phyloP scores from a whole-genome alignment of 2,329 filamentous ascomycete species.

The Alternaria metachromatica region DNA sequence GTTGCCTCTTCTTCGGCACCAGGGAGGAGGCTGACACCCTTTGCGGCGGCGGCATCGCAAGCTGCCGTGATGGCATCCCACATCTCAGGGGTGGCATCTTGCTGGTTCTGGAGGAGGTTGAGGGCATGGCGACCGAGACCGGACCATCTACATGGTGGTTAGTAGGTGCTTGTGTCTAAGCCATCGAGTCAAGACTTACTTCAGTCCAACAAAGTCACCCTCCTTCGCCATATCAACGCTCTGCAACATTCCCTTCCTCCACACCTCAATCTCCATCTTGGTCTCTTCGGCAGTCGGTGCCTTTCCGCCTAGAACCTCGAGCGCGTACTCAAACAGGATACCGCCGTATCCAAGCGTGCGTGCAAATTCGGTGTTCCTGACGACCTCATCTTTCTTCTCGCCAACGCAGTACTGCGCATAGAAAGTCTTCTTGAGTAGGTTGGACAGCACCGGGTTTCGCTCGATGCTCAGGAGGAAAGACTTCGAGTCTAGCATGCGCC shows the following conservation, averaged over 20 bases:
- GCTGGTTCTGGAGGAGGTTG: conserved; percentile 67
- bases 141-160: conserved; percentile 65
- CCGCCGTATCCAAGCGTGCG: conserved; percentile 83
- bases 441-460: conserved; percentile 72
- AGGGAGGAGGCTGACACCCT: conserved; percentile 77
- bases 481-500: conserved; percentile 71
- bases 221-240: conserved; percentile 65
- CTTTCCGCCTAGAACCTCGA: conserved; percentile 75
- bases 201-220: conserved; percentile 63
- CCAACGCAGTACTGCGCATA: conserved; percentile 93
- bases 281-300: conserved; percentile 62
- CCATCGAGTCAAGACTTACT: conserved; percentile 43
- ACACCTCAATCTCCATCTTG: conserved; percentile 69
- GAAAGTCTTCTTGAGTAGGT: conserved; percentile 79
- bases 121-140: conserved; percentile 80
- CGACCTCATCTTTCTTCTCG: conserved; percentile 73
- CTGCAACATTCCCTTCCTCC: conserved; percentile 76
- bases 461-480: conserved; percentile 75
- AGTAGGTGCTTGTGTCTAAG: conserved; percentile 9
- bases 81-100: conserved; percentile 69
- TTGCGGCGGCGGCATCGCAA: conserved; percentile 72
- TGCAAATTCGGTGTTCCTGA: conserved; percentile 63
- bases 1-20: conserved; percentile 85
- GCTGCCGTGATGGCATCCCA: conserved; percentile 74
- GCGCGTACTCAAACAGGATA: conserved; percentile 83